A percentile compares a stretch with the other conserved stretches of the same genome.
phyloP scores from a whole-genome alignment of 208 protist genomes.

The Acanthamoeba royreba region DNA sequence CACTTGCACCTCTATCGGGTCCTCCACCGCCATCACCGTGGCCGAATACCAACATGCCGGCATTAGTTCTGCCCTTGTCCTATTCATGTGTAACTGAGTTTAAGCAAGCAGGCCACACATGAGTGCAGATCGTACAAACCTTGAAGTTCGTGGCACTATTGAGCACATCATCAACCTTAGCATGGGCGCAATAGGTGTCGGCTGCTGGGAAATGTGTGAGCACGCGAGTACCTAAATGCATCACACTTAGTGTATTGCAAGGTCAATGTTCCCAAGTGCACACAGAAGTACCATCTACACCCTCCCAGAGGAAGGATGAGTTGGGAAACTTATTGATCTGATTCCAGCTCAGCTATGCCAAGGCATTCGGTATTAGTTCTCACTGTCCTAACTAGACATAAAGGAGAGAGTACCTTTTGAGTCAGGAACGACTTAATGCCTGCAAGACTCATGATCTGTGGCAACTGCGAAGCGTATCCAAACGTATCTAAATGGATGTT shows the following conservation, averaged over 20 bases:
- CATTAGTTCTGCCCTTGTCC: background rate
- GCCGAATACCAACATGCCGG: slow-evolving; percentile 44
- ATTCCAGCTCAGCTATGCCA: slow-evolving; percentile 61
- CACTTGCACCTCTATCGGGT: slow-evolving; percentile 54
- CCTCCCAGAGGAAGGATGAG: slow-evolving; percentile 71
- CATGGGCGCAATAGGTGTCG: slow-evolving; percentile 70
- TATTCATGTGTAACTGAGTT: background rate
- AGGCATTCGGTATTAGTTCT: background rate
- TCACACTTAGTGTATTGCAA: too few species aligned
- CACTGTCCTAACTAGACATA: background rate
- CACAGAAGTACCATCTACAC: slow-evolving; percentile 62
- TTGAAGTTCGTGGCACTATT: slow-evolving; percentile 61
- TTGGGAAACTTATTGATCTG: slow-evolving; percentile 77
- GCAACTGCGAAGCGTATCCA: slow-evolving; percentile 68
- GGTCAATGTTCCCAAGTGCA: too few species aligned
- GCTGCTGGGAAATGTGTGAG: slow-evolving; percentile 78
- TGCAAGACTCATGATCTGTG: slow-evolving; percentile 66
- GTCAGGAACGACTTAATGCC: slow-evolving; percentile 73
- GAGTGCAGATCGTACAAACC: background rate
- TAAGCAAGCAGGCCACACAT: slow-evolving; percentile 9
- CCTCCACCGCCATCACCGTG: slow-evolving; percentile 79
- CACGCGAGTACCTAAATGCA: slow-evolving; percentile 41
- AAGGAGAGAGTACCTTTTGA: slow-evolving; percentile 60
- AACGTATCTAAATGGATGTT: slow-evolving; percentile 66
- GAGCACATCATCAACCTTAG: slow-evolving; percentile 65